These are phyloP conservation scores for Scutellaria baicalensis DNA, from an alignment of 257 asterid genomes.

Conservation along the genomic window DNA sequence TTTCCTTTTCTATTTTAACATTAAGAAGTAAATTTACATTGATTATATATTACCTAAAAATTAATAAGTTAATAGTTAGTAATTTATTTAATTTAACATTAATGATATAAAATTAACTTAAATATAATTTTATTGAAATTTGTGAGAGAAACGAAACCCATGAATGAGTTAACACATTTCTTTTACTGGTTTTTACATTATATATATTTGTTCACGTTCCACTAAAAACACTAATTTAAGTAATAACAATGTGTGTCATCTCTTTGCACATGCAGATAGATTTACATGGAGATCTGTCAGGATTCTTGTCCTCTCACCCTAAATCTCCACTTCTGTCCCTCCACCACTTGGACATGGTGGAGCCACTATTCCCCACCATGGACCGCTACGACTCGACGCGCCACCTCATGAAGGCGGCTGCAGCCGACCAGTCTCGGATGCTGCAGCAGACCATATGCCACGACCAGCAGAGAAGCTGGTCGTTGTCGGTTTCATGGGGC, in stretches of 20 bases:
- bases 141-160: too few relatives aligned
- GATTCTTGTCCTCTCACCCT: slow-evolving; percentile 63
- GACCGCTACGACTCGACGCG: slow-evolving; percentile 33
- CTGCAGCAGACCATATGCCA: slow-evolving; percentile 73
- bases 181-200: too few relatives aligned
- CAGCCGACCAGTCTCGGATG: slow-evolving; percentile 53
- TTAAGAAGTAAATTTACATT: too few relatives aligned
- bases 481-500: slow-evolving; percentile 82
- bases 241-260: neutral
- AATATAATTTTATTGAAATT: too few relatives aligned
- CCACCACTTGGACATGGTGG: slow-evolving; percentile 59
- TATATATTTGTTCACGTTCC: too few relatives aligned
- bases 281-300: slow-evolving; percentile 58
- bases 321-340: slow-evolving; percentile 56
- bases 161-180: too few relatives aligned
- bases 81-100: too few relatives aligned
- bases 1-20: too few relatives aligned
- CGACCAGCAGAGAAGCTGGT: slow-evolving; percentile 39
- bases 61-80: too few relatives aligned
- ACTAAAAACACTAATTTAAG: too few relatives aligned
- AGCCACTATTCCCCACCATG: slow-evolving; percentile 59
- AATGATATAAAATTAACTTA: too few relatives aligned
- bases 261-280: slow-evolving; percentile 36
- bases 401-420: slow-evolving; percentile 76
- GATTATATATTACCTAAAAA: too few relatives aligned